Evolutionary conservation across 345 rosid genomes (phyloP), one percentile per base, ranked within the genome.

Genomic region (Rhodomyrtus tomentosa): DNA sequence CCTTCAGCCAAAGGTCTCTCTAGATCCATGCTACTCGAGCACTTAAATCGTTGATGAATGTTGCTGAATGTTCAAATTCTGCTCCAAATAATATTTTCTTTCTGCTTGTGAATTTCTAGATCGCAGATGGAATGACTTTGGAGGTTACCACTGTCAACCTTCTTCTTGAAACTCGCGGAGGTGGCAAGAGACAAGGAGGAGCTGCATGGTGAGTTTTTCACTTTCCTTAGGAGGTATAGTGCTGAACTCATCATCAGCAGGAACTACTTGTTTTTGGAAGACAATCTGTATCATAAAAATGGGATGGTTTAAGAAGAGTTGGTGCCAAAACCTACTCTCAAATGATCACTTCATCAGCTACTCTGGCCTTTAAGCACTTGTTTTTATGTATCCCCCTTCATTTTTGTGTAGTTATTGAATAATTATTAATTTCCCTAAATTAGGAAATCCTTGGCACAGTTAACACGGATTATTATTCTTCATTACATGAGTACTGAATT

Each of bases 91-190:
- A 18, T 32, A 36, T 68, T 68, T 36, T 42, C 83, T 88, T 83
- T 55, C 81, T 82, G 50, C 85, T 84, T 86, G 52, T 56, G 10
- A 25, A 84, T 86, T 84, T 81, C 90, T 94, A 97, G 99, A 94
- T 97, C 90, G 99, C 99, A 88, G 99, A 97, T 92, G 99, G 99
- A 87, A 97, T 97, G 99, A 95, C 98, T 50, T 80, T 97, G 88
- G 95, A 93, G 90, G 94, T 97, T 85, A 85, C 87, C 85, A 95
- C 96, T 80, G 98, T 96, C 90, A 97, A 97, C 91, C 95, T 97
- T 90, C 92, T 97, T 40, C 96, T 97, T 81, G 99, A 95, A 91
- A 96, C 98, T 79, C 92, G 92, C 51, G 98, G 99, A 55, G 90
- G 94, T 88, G 87, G 92, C 84, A 88, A 90, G 74, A 84, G 90